Percentiles rank a stretch among this genome's conserved stretches.
phyloP scores from a whole-genome alignment of 257 asterid genomes.

The Vinca minor region DNA sequence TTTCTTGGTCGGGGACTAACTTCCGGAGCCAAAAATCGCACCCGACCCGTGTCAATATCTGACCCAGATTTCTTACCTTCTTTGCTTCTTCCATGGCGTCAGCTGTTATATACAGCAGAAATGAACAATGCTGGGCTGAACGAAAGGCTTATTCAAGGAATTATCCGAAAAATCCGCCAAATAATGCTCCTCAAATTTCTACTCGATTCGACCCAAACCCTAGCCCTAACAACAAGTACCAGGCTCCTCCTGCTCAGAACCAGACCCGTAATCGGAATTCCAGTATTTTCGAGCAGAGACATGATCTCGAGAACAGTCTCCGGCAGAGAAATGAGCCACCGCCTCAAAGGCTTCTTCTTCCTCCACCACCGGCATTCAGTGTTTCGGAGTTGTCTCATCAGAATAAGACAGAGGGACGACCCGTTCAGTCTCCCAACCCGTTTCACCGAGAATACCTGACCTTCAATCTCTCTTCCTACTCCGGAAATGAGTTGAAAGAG shows the following conservation, averaged over 20 bases:
- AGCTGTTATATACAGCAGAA: constrained; percentile 26
- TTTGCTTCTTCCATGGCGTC: constrained; percentile 19
- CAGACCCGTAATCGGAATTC: background rate
- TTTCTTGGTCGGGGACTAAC: constrained; percentile 21
- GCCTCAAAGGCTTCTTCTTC: constrained; percentile 3
- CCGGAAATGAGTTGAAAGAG: constrained; percentile 15
- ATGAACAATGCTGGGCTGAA: constrained; percentile 26
- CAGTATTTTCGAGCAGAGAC: constrained; percentile 10
- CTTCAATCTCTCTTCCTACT: constrained; percentile 19
- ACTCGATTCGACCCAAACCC: constrained; percentile 19
- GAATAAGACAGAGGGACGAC: background rate
- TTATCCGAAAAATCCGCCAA: constrained; percentile 6
- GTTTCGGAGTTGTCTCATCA: background rate
- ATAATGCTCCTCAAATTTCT: constrained; percentile 10
- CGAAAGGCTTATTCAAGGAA: constrained; percentile 16
- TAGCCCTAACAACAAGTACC: constrained; percentile 10
- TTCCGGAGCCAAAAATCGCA: background rate
- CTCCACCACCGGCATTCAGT: background rate
- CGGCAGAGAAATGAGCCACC: constrained; percentile 17
- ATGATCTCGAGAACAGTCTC: constrained; percentile 7
- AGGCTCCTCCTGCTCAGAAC: constrained; percentile 6
- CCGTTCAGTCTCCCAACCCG: background rate
- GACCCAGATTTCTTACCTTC: background rate
- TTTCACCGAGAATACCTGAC: constrained; percentile 19
- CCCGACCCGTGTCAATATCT: background rate